Base-by-base conservation (phyloP, 2,329 filamentous ascomycete species). In the Nigrospora sphaerica region DNA sequence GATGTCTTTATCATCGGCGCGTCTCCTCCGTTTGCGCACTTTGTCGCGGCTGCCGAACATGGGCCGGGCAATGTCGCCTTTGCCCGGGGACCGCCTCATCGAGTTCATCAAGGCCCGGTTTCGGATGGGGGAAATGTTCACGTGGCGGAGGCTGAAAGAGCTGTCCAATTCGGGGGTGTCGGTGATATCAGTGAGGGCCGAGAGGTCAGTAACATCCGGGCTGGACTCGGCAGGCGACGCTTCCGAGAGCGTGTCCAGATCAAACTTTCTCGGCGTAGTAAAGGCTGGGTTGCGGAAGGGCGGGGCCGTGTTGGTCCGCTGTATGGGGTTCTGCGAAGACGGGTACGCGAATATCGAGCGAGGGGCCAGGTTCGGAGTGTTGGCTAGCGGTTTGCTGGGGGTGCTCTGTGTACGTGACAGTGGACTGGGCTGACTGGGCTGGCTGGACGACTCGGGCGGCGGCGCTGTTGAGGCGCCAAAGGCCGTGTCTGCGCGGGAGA, bases 221-320 rank as follows among this genome's bases (percentile, higher is more conserved):
- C 80, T 84, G 16, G 78, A 76, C 50, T 85, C 81, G 38, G 74
- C 71, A 28, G 74, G 73, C 3, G 78, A 82, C 36, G 68, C 65
- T 55, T 82, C 79, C 4, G 78, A 80, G 42, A 77, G 63, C 3
- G 69, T 57, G 14, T 73, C 65, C 32, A 77, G 70, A 33, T 83
- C 78, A 49, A 77, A 68, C 48, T 74, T 78, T 42, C 81, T 75
- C 1, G 80, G 81, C 0, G 81, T 85, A 2, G 76, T 82, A 52
- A 85, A 85, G 3, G 80, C 75, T 1, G 80, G 77, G 53, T 84
- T 84, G 18, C 80, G 75, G 51, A 84, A 84, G 1, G 73, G 68
- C 13, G 77, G 68, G 0, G 73, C 75, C 0, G 68, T 65, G 39
- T 68, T 64, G 35, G 66, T 65, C 45, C 65, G 64, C 6, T 66